phyloP scores from a whole-genome alignment of 2,329 filamentous ascomycete species.

The Pezicula rhizophila region DNA sequence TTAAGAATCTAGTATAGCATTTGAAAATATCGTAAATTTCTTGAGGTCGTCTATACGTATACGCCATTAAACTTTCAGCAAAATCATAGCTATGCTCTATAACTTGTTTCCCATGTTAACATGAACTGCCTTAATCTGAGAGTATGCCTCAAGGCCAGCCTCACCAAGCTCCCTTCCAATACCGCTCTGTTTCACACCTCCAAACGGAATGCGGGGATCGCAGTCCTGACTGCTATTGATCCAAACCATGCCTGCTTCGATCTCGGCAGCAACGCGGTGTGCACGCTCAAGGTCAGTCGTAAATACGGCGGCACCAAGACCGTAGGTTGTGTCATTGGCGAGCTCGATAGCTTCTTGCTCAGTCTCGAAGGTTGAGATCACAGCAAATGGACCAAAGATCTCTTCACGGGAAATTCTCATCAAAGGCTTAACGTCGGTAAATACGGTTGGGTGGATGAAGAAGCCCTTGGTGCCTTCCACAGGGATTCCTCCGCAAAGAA shows the following conservation, averaged over 20 bases:
- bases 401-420: conserved; percentile 67
- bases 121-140: conserved; percentile 56
- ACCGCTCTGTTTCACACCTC: conserved; percentile 69
- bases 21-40: not conserved
- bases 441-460: conserved; percentile 65
- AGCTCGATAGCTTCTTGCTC: conserved; percentile 54
- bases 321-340: conserved; percentile 53
- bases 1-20: not conserved
- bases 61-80: too few species aligned
- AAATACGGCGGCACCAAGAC: conserved; percentile 59
- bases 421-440: conserved; percentile 56
- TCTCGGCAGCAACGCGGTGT: conserved; percentile 53
- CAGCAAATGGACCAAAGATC: conserved; percentile 64
- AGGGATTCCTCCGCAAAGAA: conserved; percentile 30
- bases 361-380: conserved; percentile 60
- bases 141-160: conserved; percentile 57
- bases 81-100: too few species aligned
- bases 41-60: too few species aligned
- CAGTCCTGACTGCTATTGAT: conserved; percentile 26
- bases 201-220: conserved; percentile 44
- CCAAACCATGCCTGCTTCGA: conserved; percentile 44
- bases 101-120: conserved; percentile 35
- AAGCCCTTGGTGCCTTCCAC: conserved; percentile 39
- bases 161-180: conserved; percentile 69
- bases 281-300: conserved; percentile 60